Evolutionary conservation across 2,329 filamentous ascomycete species (phyloP), one percentile per base, ranked within the genome.

Genomic region (Colletotrichum caudatum): DNA sequence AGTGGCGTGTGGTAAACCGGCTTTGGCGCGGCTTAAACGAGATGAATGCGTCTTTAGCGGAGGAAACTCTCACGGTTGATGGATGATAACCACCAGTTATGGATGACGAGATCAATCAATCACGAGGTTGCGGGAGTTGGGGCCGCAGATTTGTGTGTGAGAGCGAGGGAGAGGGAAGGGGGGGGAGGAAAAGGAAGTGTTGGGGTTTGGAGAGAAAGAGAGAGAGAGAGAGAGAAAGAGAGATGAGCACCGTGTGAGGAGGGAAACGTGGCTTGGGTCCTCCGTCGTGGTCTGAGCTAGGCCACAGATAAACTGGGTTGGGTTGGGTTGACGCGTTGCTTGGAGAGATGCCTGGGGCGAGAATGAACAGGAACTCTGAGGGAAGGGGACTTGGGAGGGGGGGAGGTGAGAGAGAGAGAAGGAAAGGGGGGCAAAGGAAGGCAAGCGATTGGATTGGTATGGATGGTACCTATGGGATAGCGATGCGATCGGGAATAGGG

Each of bases 31-130:
- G 53, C 26, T 63, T 69, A 69, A 66, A 69, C 67, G 54, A 69
- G 63, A 69, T 69, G 67, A 69, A 57, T 48, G 35, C 48, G 46
- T 39, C 37, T 66, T 69, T 64, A 69, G 67, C 56, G 53, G 54
- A 69, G 54, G n/a, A 37, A 69, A 66, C 54, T 69, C 46, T 20
- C 37, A 37, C 33, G 18, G 37, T 59, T 59, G 46, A 56, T 23
- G 35, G 62, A 39, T 20, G 18, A 35, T 5, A 56, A 54, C 16
- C 26, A 39, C 46, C 37, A 33, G 48, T 59, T 60, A 41, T 20
- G 41, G 37, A 57, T 33, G 54, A 23, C 11, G 4, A 20, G 26
- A 37, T 48, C 9, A 26, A 46, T 33, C 16, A 16, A 33, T 18
- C 23, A 44, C 20, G 44, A 44, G 46, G 62, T 66, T 69, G 62